Percentiles rank a stretch among this genome's conserved stretches.
Conservation (phyloP, 345 rosid genomes). For the Brassica incana region DNA sequence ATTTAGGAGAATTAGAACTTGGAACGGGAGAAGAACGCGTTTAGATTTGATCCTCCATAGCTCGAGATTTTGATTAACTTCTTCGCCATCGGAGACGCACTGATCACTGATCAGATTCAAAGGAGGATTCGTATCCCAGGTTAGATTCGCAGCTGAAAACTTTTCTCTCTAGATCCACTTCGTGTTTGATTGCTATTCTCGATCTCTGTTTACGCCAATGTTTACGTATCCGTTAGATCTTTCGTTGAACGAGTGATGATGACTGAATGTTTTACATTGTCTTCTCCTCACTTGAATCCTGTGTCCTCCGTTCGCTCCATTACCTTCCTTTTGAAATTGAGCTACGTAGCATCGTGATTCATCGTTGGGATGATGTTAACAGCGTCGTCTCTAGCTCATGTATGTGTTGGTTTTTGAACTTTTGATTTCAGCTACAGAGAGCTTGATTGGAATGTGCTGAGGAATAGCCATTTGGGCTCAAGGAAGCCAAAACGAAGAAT, state of each 20-base stretch:
- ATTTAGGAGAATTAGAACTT: slow-evolving; percentile 25
- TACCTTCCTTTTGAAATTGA: slow-evolving; percentile 6
- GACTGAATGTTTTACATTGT: slow-evolving; percentile 15
- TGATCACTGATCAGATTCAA: slow-evolving; percentile 24
- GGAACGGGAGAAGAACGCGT: slow-evolving; percentile 22
- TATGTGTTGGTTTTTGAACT: slow-evolving; percentile 7
- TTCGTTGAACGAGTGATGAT: slow-evolving; percentile 17
- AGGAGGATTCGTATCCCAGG: slow-evolving; percentile 6
- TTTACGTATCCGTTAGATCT: slow-evolving; percentile 22
- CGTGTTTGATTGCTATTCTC: slow-evolving; percentile 20
- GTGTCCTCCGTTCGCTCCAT: not conserved
- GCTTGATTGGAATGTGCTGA: slow-evolving; percentile 36
- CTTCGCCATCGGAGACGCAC: slow-evolving; percentile 23
- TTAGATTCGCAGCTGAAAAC: slow-evolving; percentile 30
- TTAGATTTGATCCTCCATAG: slow-evolving; percentile 1
- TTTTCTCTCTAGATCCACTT: slow-evolving; percentile 35
- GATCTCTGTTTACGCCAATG: not conserved
- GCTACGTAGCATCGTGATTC: slow-evolving; percentile 2
- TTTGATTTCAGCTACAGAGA: slow-evolving; percentile 24
- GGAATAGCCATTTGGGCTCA: slow-evolving; percentile 18
- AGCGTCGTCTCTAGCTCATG: slow-evolving; percentile 9
- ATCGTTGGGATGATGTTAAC: not conserved
- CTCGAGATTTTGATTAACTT: slow-evolving; percentile 18
- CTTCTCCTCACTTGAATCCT: slow-evolving; percentile 18
- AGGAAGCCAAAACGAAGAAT: slow-evolving; percentile 30